Conservation (phyloP, 2,329 filamentous ascomycete genomes). For the Cercospora beticola region DNA sequence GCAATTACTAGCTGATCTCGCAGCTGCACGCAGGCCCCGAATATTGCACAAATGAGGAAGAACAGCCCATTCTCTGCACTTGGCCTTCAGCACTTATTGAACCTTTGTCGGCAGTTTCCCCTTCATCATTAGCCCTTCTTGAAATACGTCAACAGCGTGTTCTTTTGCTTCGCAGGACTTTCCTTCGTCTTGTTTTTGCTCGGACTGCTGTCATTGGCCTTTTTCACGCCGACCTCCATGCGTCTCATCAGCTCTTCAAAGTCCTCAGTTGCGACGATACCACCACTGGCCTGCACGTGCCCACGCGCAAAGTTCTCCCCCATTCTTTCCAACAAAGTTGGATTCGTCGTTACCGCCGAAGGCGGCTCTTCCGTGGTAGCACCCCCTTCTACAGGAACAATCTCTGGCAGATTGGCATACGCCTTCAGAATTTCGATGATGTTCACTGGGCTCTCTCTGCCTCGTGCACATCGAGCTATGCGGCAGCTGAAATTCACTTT, state of each 20-base stretch:
- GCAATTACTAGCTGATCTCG: no score
- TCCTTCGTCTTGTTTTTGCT: constrained; percentile 19
- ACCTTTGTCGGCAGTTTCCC: no score
- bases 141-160: constrained; percentile 23
- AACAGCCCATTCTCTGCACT: no score
- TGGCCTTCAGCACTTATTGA: no score
- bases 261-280: constrained; percentile 59
- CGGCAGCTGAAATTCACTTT: constrained; percentile 69
- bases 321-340: constrained; percentile 49
- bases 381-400: constrained; percentile 35
- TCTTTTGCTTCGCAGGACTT: constrained; percentile 22
- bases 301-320: constrained; percentile 66
- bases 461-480: constrained; percentile 57
- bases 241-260: constrained; percentile 65
- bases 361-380: background rate
- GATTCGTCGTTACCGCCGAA: constrained; percentile 12
- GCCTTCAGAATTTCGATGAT: constrained; percentile 60
- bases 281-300: constrained; percentile 67
- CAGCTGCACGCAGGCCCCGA: no score
- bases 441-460: constrained; percentile 57
- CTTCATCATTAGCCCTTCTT: constrained; percentile 10
- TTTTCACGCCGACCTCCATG: constrained; percentile 60
- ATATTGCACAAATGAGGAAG: no score
- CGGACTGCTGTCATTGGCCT: constrained; percentile 40
- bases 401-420: constrained; percentile 45